A percentile compares a stretch with the other conserved stretches of the same genome.
These are phyloP conservation scores for Moniliophthora roreri DNA, from an alignment of 1,284 basidiomycete genomes.

Conservation along the genomic window DNA sequence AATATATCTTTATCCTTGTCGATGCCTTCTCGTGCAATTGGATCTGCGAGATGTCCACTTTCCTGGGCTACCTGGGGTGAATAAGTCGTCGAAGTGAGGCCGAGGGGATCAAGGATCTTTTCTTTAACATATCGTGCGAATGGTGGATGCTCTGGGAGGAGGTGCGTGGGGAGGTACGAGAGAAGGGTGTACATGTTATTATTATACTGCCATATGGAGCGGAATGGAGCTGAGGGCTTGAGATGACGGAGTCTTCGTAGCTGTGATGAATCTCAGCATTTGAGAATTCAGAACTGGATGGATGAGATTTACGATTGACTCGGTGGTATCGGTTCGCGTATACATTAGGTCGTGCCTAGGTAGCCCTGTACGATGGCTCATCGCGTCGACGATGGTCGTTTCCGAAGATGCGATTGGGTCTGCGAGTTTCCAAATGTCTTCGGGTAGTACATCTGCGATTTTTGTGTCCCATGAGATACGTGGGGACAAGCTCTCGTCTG, in stretches of 20 bases:
- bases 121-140: slow-evolving; percentile 20
- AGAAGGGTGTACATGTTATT: slow-evolving; percentile 22
- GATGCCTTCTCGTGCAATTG: slow-evolving; percentile 16
- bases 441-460: slow-evolving; percentile 20
- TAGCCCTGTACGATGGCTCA: slow-evolving; percentile 24
- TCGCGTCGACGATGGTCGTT: slow-evolving; percentile 21
- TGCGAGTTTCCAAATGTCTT: slow-evolving; percentile 18
- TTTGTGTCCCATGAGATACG: slow-evolving; percentile 23
- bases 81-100: slow-evolving; percentile 24
- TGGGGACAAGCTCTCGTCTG: slow-evolving; percentile 18
- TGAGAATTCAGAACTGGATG: neutral
- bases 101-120: slow-evolving; percentile 21
- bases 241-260: slow-evolving; percentile 10
- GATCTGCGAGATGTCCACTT: slow-evolving; percentile 24
- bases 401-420: slow-evolving; percentile 20
- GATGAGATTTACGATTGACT: slow-evolving; percentile 13
- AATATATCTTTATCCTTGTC: slow-evolving; percentile 13
- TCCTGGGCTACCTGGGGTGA: slow-evolving; percentile 22
- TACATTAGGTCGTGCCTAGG: slow-evolving; percentile 24
- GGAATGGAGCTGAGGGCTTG: slow-evolving; percentile 22
- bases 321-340: slow-evolving; percentile 17
- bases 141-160: slow-evolving; percentile 6
- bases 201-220: slow-evolving; percentile 19
- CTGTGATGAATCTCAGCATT: neutral
- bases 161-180: slow-evolving; percentile 17